Conservation (phyloP, 2,329 filamentous ascomycete species). For the Rhynchosporium graminicola region DNA sequence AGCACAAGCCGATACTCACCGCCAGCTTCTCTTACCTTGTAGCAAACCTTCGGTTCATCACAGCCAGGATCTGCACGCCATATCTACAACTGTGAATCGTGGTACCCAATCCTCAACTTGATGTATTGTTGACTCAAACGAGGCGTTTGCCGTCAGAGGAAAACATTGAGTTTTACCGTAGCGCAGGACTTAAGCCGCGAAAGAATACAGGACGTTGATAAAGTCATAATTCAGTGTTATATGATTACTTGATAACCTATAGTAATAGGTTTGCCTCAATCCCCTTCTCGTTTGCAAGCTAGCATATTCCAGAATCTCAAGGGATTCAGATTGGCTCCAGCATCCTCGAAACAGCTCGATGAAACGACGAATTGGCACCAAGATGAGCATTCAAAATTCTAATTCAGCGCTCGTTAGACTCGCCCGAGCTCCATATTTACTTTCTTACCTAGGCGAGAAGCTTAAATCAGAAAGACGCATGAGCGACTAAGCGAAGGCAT, state of each 20-base stretch:
- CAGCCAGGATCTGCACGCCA: conserved; percentile 4
- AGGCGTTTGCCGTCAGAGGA: background rate
- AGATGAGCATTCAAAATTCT: too few species aligned
- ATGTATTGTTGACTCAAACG: conserved; percentile 5
- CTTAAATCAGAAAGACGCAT: background rate
- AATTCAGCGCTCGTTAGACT: background rate
- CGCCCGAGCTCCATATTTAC: background rate
- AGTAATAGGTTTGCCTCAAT: too few species aligned
- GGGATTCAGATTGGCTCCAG: too few species aligned
- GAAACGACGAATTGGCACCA: background rate
- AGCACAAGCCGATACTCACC: too few species aligned
- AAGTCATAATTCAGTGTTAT: too few species aligned
- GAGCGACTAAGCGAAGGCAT: too few species aligned
- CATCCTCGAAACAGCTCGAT: too few species aligned
- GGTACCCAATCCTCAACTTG: conserved; percentile 5
- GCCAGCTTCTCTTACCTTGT: too few species aligned
- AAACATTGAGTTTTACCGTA: background rate
- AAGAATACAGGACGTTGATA: background rate
- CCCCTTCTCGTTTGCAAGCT: too few species aligned
- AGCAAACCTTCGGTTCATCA: too few species aligned
- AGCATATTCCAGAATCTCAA: too few species aligned
- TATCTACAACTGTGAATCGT: background rate
- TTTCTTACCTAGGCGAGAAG: background rate
- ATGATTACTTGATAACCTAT: too few species aligned
- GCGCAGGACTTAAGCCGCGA: background rate